Conservation (phyloP, 139 green algal species). For the Chlamydomonas eustigma region DNA sequence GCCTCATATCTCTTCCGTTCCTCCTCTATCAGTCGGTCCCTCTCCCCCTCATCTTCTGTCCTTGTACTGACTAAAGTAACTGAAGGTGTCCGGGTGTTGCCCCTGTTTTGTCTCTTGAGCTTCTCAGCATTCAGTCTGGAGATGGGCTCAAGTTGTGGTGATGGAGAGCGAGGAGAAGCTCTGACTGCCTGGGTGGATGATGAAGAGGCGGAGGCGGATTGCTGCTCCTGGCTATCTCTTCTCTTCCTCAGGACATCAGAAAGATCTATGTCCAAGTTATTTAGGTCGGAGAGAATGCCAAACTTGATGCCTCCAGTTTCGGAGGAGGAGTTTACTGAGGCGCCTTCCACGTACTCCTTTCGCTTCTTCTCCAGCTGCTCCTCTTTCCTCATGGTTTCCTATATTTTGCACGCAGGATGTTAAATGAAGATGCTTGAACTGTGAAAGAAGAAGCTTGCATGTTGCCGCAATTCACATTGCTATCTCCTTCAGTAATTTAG, state of each 20-base stretch:
- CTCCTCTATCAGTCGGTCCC: constrained; percentile 15
- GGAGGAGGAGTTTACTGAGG: background rate
- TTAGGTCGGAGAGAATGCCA: constrained; percentile 43
- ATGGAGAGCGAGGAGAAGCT: background rate
- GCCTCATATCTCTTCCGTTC: constrained; percentile 54
- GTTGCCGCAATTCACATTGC: no score
- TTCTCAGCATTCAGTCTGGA: constrained; percentile 17
- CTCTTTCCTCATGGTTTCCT: constrained; percentile 27
- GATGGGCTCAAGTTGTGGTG: constrained; percentile 8
- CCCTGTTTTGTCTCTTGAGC: constrained; percentile 12
- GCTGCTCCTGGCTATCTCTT: background rate
- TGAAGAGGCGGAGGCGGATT: background rate
- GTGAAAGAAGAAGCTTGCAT: no score
- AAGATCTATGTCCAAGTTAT: constrained; percentile 69
- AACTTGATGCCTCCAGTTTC: constrained; percentile 31
- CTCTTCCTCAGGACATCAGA: constrained; percentile 37
- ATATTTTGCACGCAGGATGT: no score
- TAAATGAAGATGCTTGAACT: no score
- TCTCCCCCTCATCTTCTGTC: constrained; percentile 20
- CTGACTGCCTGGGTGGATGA: background rate
- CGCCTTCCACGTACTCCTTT: constrained; percentile 16
- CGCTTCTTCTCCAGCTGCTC: constrained; percentile 33
- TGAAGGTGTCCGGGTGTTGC: constrained; percentile 15
- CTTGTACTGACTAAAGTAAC: constrained; percentile 10
- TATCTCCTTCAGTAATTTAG: no score